A percentile compares a stretch with the other conserved stretches of the same genome.
Evolutionary conservation across 2,329 filamentous ascomycete genomes (phyloP).

Genomic region (Byssochlamys sp.): DNA sequence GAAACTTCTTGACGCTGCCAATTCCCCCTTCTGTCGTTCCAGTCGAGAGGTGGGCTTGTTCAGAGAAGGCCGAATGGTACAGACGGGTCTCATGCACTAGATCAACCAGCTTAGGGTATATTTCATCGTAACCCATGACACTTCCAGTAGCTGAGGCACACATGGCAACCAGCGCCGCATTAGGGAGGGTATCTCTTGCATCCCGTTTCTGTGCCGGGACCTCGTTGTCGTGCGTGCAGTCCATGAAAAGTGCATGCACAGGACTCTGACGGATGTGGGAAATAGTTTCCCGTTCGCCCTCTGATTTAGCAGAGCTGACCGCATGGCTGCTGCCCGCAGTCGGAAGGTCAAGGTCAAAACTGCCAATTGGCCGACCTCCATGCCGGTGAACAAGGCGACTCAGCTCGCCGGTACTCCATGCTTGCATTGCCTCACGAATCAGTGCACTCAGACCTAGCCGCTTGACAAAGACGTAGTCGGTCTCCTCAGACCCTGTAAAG

Average conservation of each 20-base stretch:
- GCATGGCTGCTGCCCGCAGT: constrained; percentile 49
- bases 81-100: constrained; percentile 78
- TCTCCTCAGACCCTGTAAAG: constrained; percentile 90
- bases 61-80: constrained; percentile 70
- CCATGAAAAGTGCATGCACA: constrained; percentile 93
- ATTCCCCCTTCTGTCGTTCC: constrained; percentile 71
- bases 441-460: constrained; percentile 80
- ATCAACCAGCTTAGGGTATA: constrained; percentile 88
- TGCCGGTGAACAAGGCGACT: constrained; percentile 88
- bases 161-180: constrained; percentile 89
- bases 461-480: constrained; percentile 92
- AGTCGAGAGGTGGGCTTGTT: constrained; percentile 41
- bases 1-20: constrained; percentile 76
- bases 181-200: constrained; percentile 84
- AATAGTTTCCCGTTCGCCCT: constrained; percentile 50
- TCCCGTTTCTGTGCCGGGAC: constrained; percentile 90
- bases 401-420: constrained; percentile 88
- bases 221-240: constrained; percentile 98
- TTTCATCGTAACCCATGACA: constrained; percentile 95
- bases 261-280: constrained; percentile 76
- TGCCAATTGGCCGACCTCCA: constrained; percentile 87
- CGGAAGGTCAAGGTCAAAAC: constrained; percentile 87
- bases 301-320: constrained; percentile 23
- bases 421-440: constrained; percentile 96
- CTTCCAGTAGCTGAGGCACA: constrained; percentile 89